Conservation (phyloP, 257 asterid genomes). For the Buddleja alternifolia region DNA sequence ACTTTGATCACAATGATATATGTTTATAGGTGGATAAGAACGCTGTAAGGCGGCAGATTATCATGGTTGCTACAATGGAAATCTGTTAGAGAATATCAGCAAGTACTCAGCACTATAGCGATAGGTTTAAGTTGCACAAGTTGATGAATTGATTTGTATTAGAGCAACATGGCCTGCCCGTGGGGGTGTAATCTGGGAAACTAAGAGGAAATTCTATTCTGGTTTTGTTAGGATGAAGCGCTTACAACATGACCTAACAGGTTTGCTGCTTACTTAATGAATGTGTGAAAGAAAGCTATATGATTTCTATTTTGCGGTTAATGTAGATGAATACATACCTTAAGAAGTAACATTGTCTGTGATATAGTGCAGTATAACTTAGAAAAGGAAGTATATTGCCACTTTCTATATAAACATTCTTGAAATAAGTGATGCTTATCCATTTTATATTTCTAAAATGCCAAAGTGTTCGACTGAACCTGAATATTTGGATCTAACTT, state of each 20-base stretch:
- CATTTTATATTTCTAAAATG: too few species aligned
- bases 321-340: neutral
- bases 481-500: too few species aligned
- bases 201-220: too few species aligned
- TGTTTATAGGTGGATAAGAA: neutral
- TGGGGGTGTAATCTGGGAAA: too few species aligned
- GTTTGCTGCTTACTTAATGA: neutral
- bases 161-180: too few species aligned
- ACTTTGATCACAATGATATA: neutral
- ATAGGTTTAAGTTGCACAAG: neutral
- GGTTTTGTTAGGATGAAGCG: too few species aligned
- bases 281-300: slow-evolving; percentile 1
- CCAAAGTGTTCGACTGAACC: too few species aligned
- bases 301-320: neutral
- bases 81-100: slow-evolving; percentile 7
- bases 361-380: slow-evolving; percentile 2
- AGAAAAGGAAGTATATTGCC: neutral
- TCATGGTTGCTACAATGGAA: neutral
- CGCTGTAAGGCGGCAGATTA: neutral
- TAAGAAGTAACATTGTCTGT: neutral
- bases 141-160: slow-evolving; percentile 13
- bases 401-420: too few species aligned
- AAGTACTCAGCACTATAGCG: neutral
- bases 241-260: too few species aligned
- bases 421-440: too few species aligned